phyloP scores from a whole-genome alignment of 1,139 yeast genomes.

The Blastobotrys capitulatus region DNA sequence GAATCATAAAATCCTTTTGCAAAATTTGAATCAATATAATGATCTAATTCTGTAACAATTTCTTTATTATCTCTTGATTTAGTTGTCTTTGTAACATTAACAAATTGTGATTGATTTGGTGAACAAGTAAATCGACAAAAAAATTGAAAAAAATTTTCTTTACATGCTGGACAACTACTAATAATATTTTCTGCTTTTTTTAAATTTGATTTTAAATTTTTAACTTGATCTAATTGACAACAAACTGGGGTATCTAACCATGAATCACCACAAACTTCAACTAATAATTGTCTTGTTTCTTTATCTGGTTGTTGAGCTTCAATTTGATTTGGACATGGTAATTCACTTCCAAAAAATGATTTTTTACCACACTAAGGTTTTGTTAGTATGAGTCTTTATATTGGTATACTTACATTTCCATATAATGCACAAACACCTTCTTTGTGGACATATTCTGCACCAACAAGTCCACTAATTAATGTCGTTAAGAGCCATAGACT shows the following conservation, averaged over 20 bases:
- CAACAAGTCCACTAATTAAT: neutral
- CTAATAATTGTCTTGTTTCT: conserved; percentile 45
- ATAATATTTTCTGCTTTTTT: conserved; percentile 74
- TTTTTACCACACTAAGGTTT: conserved; percentile 63
- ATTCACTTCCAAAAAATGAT: conserved; percentile 66
- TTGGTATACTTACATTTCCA: conserved; percentile 27
- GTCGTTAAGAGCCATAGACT: neutral
- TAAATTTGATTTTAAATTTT: conserved; percentile 46
- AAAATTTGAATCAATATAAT: conserved; percentile 52
- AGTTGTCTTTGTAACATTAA: conserved; percentile 56
- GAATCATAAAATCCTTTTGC: conserved; percentile 71
- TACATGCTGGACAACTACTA: conserved; percentile 93
- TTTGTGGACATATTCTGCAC: conserved; percentile 21
- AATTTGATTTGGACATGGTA: conserved; percentile 68
- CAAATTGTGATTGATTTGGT: conserved; percentile 70
- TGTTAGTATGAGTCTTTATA: neutral
- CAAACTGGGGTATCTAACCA: conserved; percentile 50
- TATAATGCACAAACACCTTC: conserved; percentile 51
- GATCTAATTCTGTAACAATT: conserved; percentile 67
- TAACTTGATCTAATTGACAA: conserved; percentile 37
- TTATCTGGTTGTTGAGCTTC: conserved; percentile 44
- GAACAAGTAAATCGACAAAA: conserved; percentile 92
- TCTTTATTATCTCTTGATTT: conserved; percentile 50
- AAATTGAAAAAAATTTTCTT: conserved; percentile 73
- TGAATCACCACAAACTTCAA: conserved; percentile 64